Base-by-base conservation (phyloP, 192 early-diverging fungal genomes). In the Backusella morwellensis region DNA sequence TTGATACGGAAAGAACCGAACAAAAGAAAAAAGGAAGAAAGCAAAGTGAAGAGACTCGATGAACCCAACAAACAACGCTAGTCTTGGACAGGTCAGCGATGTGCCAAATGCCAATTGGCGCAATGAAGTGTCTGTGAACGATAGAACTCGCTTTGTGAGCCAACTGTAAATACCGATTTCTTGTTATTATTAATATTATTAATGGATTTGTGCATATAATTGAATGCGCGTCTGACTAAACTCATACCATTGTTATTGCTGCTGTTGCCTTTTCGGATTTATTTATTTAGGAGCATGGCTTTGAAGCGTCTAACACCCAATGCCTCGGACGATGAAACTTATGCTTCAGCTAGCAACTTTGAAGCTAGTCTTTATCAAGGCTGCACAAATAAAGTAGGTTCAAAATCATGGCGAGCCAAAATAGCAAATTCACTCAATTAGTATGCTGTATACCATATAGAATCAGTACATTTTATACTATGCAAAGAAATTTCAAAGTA, bases 391-490 rank as follows among this genome's bases (percentile, higher is more conserved):
- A 82, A 82, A 75, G 81, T 82, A 76, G 70, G 79, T 44, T 63
- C 4, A 12, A 26, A 29, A 29, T 3, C 38, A 40, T 7, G 38
- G 29, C 1, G 12, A 26, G 11, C 8, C 9, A 63, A 29, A 14
- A 26, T 11, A 34, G 32, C 70, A 72, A 29, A 12, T 6, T 17
- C 19, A 6, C 19, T 50, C 1, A 50, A n/a, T 7, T 44, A 17
- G 1, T 17, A 44, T 72, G 12, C 19, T n/a, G 3, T 73, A 2
- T 36, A 12, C 3, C 21, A 38, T 8, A 35, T 66, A 82, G 81
- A 82, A 79, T 35, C 73, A 82, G 40, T 82, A 82, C 66, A 63
- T 82, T 12, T 66, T 77, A 35, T 26, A 74, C 17, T 82, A 76
- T 68, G 72, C 70, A 12, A 66, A 71, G 19, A 82, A 79, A 52